Percentiles rank a stretch among this genome's conserved stretches.
These are phyloP conservation scores for Phylloporus rhodoxanthus DNA, from an alignment of 768 basidiomycete genomes.

Conservation along the genomic window DNA sequence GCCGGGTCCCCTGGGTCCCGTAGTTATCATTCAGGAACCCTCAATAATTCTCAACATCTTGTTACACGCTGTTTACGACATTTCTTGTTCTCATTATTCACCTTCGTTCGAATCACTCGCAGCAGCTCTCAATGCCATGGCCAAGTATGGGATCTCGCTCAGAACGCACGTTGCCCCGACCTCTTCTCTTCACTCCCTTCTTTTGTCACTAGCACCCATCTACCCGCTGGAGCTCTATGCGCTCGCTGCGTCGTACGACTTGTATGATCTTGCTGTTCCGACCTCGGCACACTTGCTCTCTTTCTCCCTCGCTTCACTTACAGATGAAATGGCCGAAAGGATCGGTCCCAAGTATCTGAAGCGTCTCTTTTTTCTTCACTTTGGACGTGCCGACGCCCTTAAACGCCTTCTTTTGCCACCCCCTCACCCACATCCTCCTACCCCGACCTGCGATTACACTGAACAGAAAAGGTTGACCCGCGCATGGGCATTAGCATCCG, in stretches of 20 bases:
- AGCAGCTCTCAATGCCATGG: conserved; percentile 50
- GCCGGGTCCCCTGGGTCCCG: conserved; percentile 41
- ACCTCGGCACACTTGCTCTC: conserved; percentile 72
- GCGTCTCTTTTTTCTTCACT: conserved; percentile 77
- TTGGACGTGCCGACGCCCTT: conserved; percentile 75
- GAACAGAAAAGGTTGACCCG: conserved; percentile 76
- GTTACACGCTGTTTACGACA: conserved; percentile 65
- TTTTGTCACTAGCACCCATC: conserved; percentile 63
- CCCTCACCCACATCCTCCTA: conserved; percentile 72
- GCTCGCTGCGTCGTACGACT: conserved; percentile 58
- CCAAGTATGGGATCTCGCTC: conserved; percentile 54
- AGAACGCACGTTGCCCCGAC: conserved; percentile 43
- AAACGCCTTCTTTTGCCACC: conserved; percentile 73
- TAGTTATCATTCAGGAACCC: conserved; percentile 56
- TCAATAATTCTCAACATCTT: conserved; percentile 65
- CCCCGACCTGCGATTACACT: conserved; percentile 56
- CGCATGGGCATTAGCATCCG: conserved; percentile 78
- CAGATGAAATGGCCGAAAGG: conserved; percentile 61
- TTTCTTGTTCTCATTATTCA: conserved; percentile 70
- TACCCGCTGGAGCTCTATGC: conserved; percentile 69
- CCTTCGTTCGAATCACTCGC: conserved; percentile 58
- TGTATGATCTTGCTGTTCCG: conserved; percentile 69
- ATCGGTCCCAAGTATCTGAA: conserved; percentile 78
- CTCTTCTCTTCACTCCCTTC: conserved; percentile 50
- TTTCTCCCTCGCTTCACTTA: conserved; percentile 58